A percentile compares a stretch with the other conserved stretches of the same genome.
Evolutionary conservation across 2,329 filamentous ascomycete species (phyloP).

Genomic region (Tetracladium maxilliforme): DNA sequence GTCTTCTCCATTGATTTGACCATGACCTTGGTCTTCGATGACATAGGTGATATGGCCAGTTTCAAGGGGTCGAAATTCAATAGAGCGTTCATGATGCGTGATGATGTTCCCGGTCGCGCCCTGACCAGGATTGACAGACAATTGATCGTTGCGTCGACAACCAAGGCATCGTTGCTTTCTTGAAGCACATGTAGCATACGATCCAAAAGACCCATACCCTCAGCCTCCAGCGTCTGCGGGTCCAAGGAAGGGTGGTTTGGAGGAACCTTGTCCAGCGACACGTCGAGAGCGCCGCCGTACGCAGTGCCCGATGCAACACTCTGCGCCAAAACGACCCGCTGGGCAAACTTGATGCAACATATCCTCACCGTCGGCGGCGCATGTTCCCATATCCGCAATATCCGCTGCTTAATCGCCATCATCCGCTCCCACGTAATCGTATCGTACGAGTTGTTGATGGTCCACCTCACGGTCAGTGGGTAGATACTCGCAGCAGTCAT

Average conservation of each 20-base stretch:
- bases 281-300: slow-evolving; percentile 63
- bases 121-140: slow-evolving; percentile 72
- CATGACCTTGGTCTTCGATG: slow-evolving; percentile 64
- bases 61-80: slow-evolving; percentile 87
- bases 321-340: slow-evolving; percentile 84
- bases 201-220: slow-evolving; percentile 82
- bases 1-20: slow-evolving; percentile 94
- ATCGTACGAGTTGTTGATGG: slow-evolving; percentile 78
- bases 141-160: slow-evolving; percentile 87
- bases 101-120: slow-evolving; percentile 64
- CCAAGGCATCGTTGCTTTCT: slow-evolving; percentile 76
- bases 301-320: slow-evolving; percentile 54
- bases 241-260: slow-evolving; percentile 70
- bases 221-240: slow-evolving; percentile 72
- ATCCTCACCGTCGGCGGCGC: slow-evolving; percentile 65
- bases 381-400: slow-evolving; percentile 77
- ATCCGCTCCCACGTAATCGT: slow-evolving; percentile 75
- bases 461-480: slow-evolving; percentile 80
- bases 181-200: slow-evolving; percentile 75
- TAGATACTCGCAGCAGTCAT: slow-evolving; percentile 89
- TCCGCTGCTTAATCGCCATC: slow-evolving; percentile 74
- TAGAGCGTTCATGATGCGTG: slow-evolving; percentile 72
- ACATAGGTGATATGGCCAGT: slow-evolving; percentile 62
- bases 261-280: slow-evolving; percentile 76
- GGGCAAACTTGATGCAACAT: slow-evolving; percentile 95